Conservation (phyloP, 345 rosid genomes). For the Geranium brycei region DNA sequence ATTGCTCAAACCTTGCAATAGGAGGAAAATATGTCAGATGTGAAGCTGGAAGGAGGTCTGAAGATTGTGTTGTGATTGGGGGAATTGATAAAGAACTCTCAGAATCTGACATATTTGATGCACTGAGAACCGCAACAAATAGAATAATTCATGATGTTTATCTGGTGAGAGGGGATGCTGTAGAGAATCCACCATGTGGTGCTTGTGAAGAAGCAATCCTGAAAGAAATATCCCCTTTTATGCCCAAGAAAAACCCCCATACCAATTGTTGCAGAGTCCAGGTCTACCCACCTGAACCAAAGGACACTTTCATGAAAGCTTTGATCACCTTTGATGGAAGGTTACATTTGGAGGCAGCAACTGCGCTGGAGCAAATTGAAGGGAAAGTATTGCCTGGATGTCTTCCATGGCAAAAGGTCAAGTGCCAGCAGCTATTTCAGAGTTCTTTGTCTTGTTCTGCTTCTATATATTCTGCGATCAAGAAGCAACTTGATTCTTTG, state of each 20-base stretch:
- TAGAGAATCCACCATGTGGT: conserved; percentile 28
- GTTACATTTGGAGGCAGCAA: conserved; percentile 87
- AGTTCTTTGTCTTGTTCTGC: conserved; percentile 61
- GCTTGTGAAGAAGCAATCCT: conserved; percentile 45
- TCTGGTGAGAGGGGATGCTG: conserved; percentile 40
- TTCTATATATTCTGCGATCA: conserved; percentile 42
- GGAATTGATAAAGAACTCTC: conserved; percentile 52
- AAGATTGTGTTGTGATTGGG: conserved; percentile 27
- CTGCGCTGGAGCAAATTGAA: conserved; percentile 71
- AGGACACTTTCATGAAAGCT: conserved; percentile 38
- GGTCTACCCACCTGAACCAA: conserved; percentile 43
- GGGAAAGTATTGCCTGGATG: conserved; percentile 59
- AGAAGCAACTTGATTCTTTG: conserved; percentile 38
- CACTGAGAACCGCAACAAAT: conserved; percentile 29
- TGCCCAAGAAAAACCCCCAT: conserved; percentile 46
- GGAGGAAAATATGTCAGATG: conserved; percentile 31
- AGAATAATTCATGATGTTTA: conserved; percentile 44
- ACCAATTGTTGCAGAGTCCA: conserved; percentile 41
- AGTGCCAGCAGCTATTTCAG: conserved; percentile 63
- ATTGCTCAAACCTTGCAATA: conserved; percentile 31
- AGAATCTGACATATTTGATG: conserved; percentile 50
- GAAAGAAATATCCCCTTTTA: conserved; percentile 39
- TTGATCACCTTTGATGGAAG: conserved; percentile 62
- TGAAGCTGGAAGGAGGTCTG: conserved; percentile 20
- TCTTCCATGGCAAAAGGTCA: conserved; percentile 70